phyloP scores from a whole-genome alignment of 2,329 filamentous ascomycete genomes.

The Calonectria henricotiae region DNA sequence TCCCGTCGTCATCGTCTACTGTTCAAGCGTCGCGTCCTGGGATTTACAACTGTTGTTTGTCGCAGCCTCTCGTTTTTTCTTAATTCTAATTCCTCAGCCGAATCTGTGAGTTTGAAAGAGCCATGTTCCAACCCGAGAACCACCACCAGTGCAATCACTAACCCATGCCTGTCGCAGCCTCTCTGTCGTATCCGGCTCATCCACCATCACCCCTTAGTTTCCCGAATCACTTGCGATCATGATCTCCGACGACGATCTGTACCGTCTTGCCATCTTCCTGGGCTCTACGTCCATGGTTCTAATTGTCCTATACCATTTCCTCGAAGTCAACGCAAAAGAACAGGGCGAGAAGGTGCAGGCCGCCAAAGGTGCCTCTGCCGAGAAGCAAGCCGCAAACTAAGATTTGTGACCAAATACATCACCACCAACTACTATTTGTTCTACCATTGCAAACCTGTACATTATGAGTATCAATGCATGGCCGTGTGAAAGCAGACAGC shows the following conservation, averaged over 20 bases:
- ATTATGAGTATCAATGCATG: conserved; percentile 21
- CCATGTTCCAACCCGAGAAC: neutral
- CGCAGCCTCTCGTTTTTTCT: conserved; percentile 5
- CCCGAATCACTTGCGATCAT: conserved; percentile 70
- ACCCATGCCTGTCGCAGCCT: conserved; percentile 35
- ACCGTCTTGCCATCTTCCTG: conserved; percentile 93
- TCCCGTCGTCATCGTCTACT: conserved; percentile 39
- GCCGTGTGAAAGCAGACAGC: neutral
- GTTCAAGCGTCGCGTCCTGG: conserved; percentile 32
- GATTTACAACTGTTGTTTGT: conserved; percentile 23
- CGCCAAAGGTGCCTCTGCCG: conserved; percentile 37
- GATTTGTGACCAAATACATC: conserved; percentile 1
- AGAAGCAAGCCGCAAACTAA: conserved; percentile 44
- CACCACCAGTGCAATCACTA: conserved; percentile 34
- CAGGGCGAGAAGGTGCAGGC: conserved; percentile 37
- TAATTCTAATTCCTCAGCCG: neutral
- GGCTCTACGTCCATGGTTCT: conserved; percentile 91
- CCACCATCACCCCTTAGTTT: conserved; percentile 18
- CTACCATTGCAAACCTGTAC: conserved; percentile 23
- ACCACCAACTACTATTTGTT: conserved; percentile 15
- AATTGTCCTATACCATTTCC: conserved; percentile 95
- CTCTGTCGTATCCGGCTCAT: conserved; percentile 26
- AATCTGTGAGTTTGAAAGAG: conserved; percentile 7
- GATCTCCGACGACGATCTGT: conserved; percentile 95
- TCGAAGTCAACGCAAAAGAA: conserved; percentile 85